These are phyloP conservation scores for Lactuca saligna DNA, from an alignment of 129 eudicot genomes.

Conservation along the genomic window DNA sequence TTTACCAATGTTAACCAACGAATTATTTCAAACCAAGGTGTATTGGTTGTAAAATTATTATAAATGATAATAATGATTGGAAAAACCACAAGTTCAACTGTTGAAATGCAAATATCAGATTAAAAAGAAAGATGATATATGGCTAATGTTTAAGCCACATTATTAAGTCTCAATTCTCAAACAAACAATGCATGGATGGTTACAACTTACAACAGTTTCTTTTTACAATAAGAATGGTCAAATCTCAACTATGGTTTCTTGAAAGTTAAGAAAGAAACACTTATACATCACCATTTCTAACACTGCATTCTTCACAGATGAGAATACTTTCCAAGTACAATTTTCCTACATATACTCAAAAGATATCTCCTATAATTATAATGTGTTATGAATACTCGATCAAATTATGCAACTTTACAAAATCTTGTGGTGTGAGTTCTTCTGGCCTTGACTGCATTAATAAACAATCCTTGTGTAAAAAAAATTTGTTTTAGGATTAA, in stretches of 20 bases:
- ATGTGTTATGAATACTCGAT: constrained; percentile 39
- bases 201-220: no score
- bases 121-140: no score
- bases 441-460: constrained; percentile 87
- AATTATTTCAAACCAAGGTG: not conserved
- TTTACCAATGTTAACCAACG: no score
- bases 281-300: not conserved
- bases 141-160: no score
- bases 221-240: no score
- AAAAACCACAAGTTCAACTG: no score
- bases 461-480: not conserved
- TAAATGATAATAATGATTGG: no score
- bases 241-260: not conserved
- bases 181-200: no score
- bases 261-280: constrained; percentile 10
- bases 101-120: no score
- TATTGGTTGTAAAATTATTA: not conserved
- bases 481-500: not conserved
- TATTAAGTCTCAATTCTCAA: no score
- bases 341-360: constrained; percentile 11
- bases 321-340: not conserved
- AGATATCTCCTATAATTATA: constrained; percentile 1
- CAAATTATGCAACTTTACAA: constrained; percentile 64
- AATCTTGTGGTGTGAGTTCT: constrained; percentile 70
- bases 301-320: constrained; percentile 2